These are phyloP conservation scores for Fusarium pininemorale DNA, from an alignment of 2,329 filamentous ascomycete genomes.

Conservation along the genomic window DNA sequence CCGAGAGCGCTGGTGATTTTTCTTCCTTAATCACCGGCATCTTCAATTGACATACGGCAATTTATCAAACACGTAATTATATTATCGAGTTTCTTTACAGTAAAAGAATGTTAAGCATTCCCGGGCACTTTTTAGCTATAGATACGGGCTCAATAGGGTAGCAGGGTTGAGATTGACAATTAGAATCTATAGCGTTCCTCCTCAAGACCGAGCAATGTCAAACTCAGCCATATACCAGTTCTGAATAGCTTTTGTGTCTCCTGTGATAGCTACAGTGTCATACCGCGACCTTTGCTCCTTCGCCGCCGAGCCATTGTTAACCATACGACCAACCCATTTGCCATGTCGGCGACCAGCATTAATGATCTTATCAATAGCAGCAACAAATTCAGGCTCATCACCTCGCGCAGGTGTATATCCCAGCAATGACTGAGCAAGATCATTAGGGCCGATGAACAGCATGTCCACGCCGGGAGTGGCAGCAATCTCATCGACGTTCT, in stretches of 20 bases:
- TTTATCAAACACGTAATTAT: background rate
- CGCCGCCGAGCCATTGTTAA: constrained; percentile 53
- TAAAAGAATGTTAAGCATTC: rapidly evolving
- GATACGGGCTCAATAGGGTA: too few species aligned
- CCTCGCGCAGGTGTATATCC: constrained; percentile 57
- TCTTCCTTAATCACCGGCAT: rapidly evolving
- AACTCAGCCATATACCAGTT: constrained; percentile 58
- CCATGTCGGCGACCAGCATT: constrained; percentile 57
- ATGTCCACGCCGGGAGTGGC: constrained; percentile 54
- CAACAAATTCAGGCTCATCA: constrained; percentile 58
- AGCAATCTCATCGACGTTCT: constrained; percentile 53
- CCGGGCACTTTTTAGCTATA: background rate
- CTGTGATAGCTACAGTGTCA: constrained; percentile 55
- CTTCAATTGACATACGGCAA: background rate
- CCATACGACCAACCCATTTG: constrained; percentile 60
- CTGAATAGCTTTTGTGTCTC: constrained; percentile 58
- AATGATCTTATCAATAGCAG: constrained; percentile 57
- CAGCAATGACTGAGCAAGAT: constrained; percentile 50
- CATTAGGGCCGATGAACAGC: constrained; percentile 57
- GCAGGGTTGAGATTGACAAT: rapidly evolving
- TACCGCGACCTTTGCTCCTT: constrained; percentile 51
- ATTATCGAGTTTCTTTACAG: background rate
- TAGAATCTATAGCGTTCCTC: background rate
- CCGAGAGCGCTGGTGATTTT: background rate
- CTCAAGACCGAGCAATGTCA: constrained; percentile 46